These are phyloP conservation scores for Solanum ossicruentum DNA, from an alignment of 257 asterid species.

Conservation along the genomic window DNA sequence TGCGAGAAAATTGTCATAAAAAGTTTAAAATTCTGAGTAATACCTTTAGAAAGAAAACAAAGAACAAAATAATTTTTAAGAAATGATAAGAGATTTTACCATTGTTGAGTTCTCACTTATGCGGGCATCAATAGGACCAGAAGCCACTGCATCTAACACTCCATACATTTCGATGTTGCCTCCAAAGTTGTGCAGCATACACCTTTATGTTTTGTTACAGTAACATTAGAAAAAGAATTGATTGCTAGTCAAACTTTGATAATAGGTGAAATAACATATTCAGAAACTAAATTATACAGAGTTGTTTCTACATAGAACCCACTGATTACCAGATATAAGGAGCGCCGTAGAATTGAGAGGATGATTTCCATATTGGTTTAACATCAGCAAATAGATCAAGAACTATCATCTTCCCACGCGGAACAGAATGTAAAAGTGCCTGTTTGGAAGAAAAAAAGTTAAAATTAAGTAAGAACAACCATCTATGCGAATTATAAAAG, in stretches of 20 bases:
- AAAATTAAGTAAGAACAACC: neutral
- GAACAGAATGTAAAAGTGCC: slow-evolving; percentile 99
- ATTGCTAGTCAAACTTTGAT: neutral
- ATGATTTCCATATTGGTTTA: slow-evolving; percentile 87
- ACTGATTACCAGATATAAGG: slow-evolving; percentile 80
- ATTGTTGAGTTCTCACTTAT: slow-evolving; percentile 72
- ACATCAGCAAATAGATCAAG: slow-evolving; percentile 98
- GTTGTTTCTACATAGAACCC: neutral
- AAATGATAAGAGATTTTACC: slow-evolving; percentile 24
- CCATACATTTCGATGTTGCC: slow-evolving; percentile 99
- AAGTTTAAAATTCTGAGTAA: neutral
- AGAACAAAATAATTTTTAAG: neutral
- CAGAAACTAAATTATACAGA: neutral
- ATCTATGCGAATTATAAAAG: neutral
- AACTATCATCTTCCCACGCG: slow-evolving; percentile 95
- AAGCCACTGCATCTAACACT: slow-evolving; percentile 73
- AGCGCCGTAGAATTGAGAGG: slow-evolving; percentile 80
- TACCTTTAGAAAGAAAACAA: neutral
- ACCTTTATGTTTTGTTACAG: slow-evolving; percentile 36
- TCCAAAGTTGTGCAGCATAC: slow-evolving; percentile 98
- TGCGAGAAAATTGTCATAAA: neutral
- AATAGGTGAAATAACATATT: neutral
- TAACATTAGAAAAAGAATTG: neutral
- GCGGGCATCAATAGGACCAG: slow-evolving; percentile 91
- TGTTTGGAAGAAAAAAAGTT: slow-evolving; percentile 14